phyloP scores from a whole-genome alignment of 2,329 filamentous ascomycete species.

The Monilinia aucupariae region DNA sequence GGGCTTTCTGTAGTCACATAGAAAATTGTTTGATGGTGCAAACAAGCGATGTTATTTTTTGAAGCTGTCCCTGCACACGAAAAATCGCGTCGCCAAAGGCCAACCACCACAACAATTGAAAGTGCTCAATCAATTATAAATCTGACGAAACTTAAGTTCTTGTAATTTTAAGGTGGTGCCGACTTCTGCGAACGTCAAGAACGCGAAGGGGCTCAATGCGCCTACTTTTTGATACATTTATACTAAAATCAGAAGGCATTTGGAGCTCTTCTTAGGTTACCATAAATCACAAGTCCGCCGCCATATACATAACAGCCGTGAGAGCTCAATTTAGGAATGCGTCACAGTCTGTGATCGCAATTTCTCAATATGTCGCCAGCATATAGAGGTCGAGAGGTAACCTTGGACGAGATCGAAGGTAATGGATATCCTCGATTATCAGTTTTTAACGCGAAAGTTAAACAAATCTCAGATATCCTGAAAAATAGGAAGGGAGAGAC shows the following conservation, averaged over 20 bases:
- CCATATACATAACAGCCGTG: neutral
- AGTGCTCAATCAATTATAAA: neutral
- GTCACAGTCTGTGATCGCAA: neutral
- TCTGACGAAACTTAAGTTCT: neutral
- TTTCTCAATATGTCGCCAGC: conserved; percentile 11
- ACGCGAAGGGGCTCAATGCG: conserved; percentile 3
- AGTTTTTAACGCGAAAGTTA: neutral
- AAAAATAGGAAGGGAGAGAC: conserved; percentile 3
- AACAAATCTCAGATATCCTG: conserved; percentile 8
- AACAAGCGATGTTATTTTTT: conserved; percentile 18
- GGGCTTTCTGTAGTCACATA: conserved; percentile 4
- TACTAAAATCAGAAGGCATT: neutral
- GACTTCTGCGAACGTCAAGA: neutral
- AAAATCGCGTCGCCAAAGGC: conserved; percentile 16
- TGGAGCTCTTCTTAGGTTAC: conserved; percentile 1
- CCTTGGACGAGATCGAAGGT: conserved; percentile 5
- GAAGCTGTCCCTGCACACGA: conserved; percentile 16
- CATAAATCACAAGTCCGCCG: neutral
- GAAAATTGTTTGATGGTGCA: conserved; percentile 14
- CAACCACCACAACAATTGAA: neutral
- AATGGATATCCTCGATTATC: conserved; percentile 4
- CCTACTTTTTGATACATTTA: conserved; percentile 1
- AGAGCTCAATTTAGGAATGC: conserved; percentile 8
- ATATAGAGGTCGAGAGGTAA: neutral
- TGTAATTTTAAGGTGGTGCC: neutral